Percentiles rank a stretch among this genome's conserved stretches.
These are phyloP conservation scores for Picochlorum sp. DNA, from an alignment of 139 green algal species.

Conservation along the genomic window DNA sequence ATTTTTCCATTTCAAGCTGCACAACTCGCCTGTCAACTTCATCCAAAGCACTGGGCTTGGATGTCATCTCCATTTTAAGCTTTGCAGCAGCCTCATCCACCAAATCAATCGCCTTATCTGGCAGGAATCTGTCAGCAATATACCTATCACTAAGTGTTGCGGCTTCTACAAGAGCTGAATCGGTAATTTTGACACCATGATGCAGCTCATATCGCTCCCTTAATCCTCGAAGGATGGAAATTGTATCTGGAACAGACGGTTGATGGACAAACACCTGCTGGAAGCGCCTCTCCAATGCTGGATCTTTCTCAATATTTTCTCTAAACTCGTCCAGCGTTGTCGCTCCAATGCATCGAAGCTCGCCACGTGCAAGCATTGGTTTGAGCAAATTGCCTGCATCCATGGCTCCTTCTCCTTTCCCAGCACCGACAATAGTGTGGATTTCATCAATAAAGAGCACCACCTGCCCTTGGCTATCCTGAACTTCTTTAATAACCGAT, in stretches of 20 bases:
- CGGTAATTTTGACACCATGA: constrained; percentile 92
- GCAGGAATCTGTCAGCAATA: constrained; percentile 86
- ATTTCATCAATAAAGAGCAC: constrained; percentile 96
- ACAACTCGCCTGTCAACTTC: constrained; percentile 77
- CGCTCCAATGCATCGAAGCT: constrained; percentile 96
- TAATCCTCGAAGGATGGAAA: constrained; percentile 93
- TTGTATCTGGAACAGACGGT: constrained; percentile 85
- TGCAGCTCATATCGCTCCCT: constrained; percentile 95
- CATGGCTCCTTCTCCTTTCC: constrained; percentile 74
- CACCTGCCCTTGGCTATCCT: constrained; percentile 61
- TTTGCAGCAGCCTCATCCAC: constrained; percentile 94
- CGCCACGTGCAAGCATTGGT: constrained; percentile 85
- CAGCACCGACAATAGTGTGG: constrained; percentile 85
- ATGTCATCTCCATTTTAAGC: constrained; percentile 99
- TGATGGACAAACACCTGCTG: constrained; percentile 86
- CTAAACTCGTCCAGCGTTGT: constrained; percentile 97
- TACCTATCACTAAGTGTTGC: constrained; percentile 89
- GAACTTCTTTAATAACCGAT: constrained; percentile 86
- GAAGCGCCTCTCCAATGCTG: constrained; percentile 84
- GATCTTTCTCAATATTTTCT: constrained; percentile 99
- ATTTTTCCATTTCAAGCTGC: constrained; percentile 92
- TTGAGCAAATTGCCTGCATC: constrained; percentile 96
- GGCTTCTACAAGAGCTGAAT: constrained; percentile 92
- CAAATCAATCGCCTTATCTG: constrained; percentile 94
- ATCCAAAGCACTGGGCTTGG: constrained; percentile 88